Conservation (phyloP, 306 rosid genomes). For the Quercus wislizeni region DNA sequence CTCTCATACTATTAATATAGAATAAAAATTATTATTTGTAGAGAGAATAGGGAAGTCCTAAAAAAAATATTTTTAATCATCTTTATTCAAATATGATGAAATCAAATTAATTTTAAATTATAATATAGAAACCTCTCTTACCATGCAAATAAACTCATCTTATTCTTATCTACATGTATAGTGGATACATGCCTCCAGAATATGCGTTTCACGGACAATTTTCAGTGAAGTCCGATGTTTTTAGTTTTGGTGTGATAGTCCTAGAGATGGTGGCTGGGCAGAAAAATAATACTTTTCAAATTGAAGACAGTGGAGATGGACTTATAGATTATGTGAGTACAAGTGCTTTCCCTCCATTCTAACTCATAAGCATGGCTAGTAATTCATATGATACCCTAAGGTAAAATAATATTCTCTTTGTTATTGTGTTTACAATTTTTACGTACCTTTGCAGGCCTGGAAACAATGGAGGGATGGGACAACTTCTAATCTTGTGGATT, state of each 20-base stretch:
- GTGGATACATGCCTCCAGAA: conserved; percentile 31
- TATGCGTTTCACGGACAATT: background rate
- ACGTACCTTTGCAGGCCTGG: conserved; percentile 13
- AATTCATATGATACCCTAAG: background rate
- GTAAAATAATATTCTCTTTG: background rate
- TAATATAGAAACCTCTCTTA: no score
- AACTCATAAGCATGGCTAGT: background rate
- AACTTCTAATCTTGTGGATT: background rate
- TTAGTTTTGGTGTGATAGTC: conserved; percentile 9
- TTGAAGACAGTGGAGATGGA: background rate
- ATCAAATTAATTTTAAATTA: no score
- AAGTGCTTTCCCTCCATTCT: background rate
- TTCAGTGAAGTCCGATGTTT: conserved; percentile 27
- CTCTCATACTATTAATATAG: background rate
- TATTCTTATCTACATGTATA: background rate
- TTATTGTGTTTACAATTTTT: background rate
- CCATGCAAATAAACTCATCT: background rate
- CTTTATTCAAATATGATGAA: no score
- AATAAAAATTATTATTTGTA: no score
- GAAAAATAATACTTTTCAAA: background rate
- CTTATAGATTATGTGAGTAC: conserved; percentile 11
- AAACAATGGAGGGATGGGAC: background rate
- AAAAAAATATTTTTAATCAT: no score
- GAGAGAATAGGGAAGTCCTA: no score
- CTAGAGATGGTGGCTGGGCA: conserved; percentile 22